phyloP scores from a whole-genome alignment of 306 rosid species.

The Comarum palustre region DNA sequence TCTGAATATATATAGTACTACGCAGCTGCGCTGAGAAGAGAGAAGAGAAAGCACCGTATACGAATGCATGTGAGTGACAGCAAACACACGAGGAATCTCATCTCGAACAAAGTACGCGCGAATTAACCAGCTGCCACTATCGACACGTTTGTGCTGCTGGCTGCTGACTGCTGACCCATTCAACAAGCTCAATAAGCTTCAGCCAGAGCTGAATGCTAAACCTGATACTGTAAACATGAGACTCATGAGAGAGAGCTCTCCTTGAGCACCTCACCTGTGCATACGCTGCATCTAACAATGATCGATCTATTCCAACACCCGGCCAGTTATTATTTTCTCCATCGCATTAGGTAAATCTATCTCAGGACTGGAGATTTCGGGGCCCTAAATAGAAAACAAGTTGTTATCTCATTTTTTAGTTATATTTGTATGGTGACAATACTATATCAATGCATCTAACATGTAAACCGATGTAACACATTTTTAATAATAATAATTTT shows the following conservation, averaged over 20 bases:
- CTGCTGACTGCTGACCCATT: neutral
- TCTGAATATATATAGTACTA: neutral
- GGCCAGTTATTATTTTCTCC: no score
- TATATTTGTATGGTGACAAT: no score
- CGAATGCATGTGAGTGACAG: constrained; percentile 10
- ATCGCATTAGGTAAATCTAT: no score
- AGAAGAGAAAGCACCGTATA: neutral
- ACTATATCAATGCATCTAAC: no score
- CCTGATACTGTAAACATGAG: neutral
- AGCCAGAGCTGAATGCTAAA: neutral
- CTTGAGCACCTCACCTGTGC: no score
- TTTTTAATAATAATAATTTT: no score
- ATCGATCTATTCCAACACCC: no score
- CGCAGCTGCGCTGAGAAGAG: neutral
- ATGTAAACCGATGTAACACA: no score
- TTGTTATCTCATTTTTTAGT: no score
- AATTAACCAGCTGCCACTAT: neutral
- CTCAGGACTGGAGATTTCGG: no score
- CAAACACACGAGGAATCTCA: constrained; percentile 1
- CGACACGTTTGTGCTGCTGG: neutral
- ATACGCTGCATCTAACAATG: no score
- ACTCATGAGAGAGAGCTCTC: neutral
- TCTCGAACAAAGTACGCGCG: neutral
- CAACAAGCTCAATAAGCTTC: neutral
- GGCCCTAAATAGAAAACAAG: no score